phyloP scores from a whole-genome alignment of 805 yeast genomes.

The Kodamaea hsintzibuensis region DNA sequence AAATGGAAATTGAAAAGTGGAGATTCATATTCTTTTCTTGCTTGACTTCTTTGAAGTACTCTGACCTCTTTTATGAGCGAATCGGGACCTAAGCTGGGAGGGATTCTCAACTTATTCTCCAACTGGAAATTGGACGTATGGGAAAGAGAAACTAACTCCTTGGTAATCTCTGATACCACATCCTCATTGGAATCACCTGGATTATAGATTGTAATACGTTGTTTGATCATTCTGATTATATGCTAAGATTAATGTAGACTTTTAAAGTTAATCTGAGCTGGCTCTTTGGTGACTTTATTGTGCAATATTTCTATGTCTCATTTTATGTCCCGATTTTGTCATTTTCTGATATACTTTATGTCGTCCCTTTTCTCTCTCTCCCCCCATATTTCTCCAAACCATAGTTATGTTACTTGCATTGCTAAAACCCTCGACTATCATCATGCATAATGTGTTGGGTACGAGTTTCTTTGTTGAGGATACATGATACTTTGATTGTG shows the following conservation, averaged over 20 bases:
- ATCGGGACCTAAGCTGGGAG: background rate
- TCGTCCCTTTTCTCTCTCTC: background rate
- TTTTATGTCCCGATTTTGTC: background rate
- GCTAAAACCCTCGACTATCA: background rate
- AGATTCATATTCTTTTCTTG: constrained; percentile 1
- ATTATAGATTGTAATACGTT: constrained; percentile 34
- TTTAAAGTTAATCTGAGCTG: background rate
- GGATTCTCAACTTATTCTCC: constrained; percentile 8
- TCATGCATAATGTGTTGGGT: background rate
- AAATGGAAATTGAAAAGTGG: constrained; percentile 28
- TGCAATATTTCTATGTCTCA: background rate
- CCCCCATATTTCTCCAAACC: background rate
- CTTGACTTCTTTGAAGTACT: constrained; percentile 14
- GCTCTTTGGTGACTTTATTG: background rate
- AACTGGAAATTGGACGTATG: constrained; percentile 8
- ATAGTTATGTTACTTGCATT: background rate
- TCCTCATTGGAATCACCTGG: constrained; percentile 25
- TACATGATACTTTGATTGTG: background rate
- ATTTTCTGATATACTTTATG: background rate
- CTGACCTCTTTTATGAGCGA: constrained; percentile 21
- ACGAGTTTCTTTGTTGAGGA: background rate
- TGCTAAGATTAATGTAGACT: background rate
- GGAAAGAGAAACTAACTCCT: constrained; percentile 1
- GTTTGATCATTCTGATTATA: constrained; percentile 21
- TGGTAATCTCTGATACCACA: constrained; percentile 17